Conservation (phyloP, 2,329 filamentous ascomycete species). For the Trichoderma sp. region DNA sequence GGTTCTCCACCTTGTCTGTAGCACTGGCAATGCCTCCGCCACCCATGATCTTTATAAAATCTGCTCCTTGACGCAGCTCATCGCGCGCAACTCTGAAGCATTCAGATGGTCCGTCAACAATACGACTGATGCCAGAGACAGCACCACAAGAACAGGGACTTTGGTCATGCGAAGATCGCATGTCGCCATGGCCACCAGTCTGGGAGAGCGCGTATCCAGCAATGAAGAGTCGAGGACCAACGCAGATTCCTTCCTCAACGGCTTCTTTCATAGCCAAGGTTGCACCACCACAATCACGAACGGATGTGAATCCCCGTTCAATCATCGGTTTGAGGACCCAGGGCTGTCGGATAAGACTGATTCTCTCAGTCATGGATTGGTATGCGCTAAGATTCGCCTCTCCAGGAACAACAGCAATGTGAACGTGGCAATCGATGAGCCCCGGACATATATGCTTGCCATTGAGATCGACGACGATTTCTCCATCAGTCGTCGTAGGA, state of each 20-base stretch:
- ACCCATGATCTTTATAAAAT: slow-evolving; percentile 65
- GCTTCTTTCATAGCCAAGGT: slow-evolving; percentile 55
- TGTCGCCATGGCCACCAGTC: slow-evolving; percentile 59
- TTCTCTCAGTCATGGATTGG: slow-evolving; percentile 34
- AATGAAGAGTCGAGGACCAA: slow-evolving; percentile 57
- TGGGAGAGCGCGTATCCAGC: slow-evolving; percentile 55
- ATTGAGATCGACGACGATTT: slow-evolving; percentile 26
- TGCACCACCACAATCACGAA: slow-evolving; percentile 60
- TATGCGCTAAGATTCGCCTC: slow-evolving; percentile 31
- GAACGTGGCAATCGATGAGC: slow-evolving; percentile 37
- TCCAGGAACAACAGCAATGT: slow-evolving; percentile 35
- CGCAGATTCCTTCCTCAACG: slow-evolving; percentile 52
- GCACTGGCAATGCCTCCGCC: slow-evolving; percentile 58
- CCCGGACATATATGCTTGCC: slow-evolving; percentile 34
- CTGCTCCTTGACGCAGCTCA: slow-evolving; percentile 55
- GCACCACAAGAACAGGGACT: slow-evolving; percentile 48
- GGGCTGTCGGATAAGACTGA: slow-evolving; percentile 47
- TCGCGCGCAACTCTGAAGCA: slow-evolving; percentile 55
- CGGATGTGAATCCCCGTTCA: slow-evolving; percentile 56
- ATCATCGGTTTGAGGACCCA: slow-evolving; percentile 53
- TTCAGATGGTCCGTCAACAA: slow-evolving; percentile 56
- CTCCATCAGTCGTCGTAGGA: not conserved
- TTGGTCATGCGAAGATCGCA: slow-evolving; percentile 42
- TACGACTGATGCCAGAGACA: slow-evolving; percentile 39
- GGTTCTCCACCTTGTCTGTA: slow-evolving; percentile 53